Evolutionary conservation across 2,329 filamentous ascomycete species (phyloP).

Genomic region (Phialophora expanda): DNA sequence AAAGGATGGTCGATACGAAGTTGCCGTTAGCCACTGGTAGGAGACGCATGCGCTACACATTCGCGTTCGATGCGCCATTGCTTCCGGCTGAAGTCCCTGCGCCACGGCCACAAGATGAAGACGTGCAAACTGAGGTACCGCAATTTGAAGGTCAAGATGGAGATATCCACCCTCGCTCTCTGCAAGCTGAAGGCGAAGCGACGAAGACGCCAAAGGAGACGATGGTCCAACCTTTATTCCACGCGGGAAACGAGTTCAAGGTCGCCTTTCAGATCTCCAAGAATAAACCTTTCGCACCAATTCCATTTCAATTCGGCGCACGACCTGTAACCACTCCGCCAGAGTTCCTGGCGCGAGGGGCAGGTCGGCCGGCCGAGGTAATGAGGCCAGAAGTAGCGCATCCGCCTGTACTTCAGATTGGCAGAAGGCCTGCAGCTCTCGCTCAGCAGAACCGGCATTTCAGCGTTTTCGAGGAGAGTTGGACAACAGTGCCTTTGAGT

Average conservation of each 20-base stretch:
- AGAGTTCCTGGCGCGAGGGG: background rate
- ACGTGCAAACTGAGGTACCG: background rate
- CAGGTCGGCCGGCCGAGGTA: too few relatives aligned
- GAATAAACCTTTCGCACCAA: background rate
- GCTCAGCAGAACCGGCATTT: constrained; percentile 1
- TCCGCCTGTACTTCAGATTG: background rate
- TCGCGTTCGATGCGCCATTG: background rate
- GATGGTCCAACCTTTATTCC: background rate
- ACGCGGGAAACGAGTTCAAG: background rate
- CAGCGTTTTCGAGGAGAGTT: constrained; percentile 3
- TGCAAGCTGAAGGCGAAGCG: background rate
- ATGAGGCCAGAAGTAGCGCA: background rate
- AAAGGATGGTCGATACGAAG: background rate
- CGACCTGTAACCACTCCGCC: background rate
- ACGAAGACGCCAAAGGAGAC: background rate
- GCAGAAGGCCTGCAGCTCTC: background rate
- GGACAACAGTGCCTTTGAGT: background rate
- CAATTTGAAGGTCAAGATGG: background rate
- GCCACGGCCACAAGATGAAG: background rate
- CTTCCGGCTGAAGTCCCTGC: background rate
- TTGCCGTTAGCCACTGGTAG: background rate
- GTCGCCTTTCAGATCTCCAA: background rate
- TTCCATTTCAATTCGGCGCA: background rate
- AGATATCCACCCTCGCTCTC: background rate
- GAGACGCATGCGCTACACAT: background rate